phyloP scores from a whole-genome alignment of 148 eudicot genomes.

The Rhododendron mucronatum region DNA sequence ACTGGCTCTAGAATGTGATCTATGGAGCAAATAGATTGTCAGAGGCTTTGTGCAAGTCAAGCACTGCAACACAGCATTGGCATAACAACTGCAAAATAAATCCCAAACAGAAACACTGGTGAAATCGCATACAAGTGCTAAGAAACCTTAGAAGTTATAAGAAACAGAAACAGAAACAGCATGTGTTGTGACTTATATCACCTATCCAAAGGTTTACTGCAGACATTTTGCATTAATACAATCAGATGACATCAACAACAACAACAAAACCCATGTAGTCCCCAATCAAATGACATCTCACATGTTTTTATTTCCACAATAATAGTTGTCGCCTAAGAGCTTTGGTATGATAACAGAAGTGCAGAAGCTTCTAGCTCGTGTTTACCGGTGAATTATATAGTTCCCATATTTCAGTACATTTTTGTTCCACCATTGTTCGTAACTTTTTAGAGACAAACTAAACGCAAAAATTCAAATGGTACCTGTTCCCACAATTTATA shows the following conservation, averaged over 20 bases:
- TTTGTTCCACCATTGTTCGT: neutral
- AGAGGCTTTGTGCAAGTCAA: conserved; percentile 91
- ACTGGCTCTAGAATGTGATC: conserved; percentile 86
- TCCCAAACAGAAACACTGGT: conserved; percentile 9
- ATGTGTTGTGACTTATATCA: neutral
- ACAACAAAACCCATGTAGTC: no score
- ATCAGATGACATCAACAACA: neutral
- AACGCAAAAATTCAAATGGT: neutral
- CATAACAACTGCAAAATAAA: conserved; percentile 80
- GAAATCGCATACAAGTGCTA: neutral
- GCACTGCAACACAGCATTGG: conserved; percentile 97
- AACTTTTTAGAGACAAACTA: neutral
- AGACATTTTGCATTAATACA: conserved; percentile 2
- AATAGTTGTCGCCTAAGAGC: neutral
- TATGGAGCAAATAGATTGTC: conserved; percentile 58
- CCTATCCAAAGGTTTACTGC: neutral
- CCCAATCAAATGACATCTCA: neutral
- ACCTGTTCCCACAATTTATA: conserved; percentile 93
- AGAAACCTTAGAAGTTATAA: neutral
- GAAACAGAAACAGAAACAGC: neutral
- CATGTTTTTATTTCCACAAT: neutral
- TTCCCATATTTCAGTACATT: neutral
- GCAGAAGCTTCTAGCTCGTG: neutral
- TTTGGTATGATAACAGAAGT: neutral
- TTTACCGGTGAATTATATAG: neutral